Evolutionary conservation across 805 yeast genomes (phyloP).

Genomic region (Candida adriatica): DNA sequence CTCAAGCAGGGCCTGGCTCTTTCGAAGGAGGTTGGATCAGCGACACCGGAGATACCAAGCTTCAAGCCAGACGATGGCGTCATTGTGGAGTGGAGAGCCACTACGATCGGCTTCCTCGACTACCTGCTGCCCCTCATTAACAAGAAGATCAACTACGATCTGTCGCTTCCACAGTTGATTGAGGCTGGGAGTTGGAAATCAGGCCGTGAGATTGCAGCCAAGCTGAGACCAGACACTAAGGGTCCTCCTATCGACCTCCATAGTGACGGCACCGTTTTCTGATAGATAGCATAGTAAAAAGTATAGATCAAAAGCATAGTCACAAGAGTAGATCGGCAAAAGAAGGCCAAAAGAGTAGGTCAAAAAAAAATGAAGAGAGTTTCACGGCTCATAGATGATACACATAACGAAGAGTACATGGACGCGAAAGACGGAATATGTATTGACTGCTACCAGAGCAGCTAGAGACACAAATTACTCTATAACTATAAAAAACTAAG

Average conservation of each 20-base stretch:
- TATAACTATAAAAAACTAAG: not conserved
- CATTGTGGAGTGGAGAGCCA: slow-evolving; percentile 64
- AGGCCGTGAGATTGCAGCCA: slow-evolving; percentile 53
- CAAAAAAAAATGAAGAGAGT: too few species aligned
- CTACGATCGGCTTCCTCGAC: slow-evolving; percentile 52
- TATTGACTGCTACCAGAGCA: not conserved
- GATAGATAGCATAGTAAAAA: too few species aligned
- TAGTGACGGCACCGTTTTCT: slow-evolving; percentile 64
- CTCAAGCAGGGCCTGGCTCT: slow-evolving; percentile 31
- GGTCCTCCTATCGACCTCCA: slow-evolving; percentile 60
- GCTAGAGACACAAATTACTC: not conserved
- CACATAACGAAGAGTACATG: not conserved
- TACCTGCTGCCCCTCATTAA: slow-evolving; percentile 45
- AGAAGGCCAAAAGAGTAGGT: too few species aligned
- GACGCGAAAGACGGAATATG: not conserved
- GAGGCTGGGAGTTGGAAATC: slow-evolving; percentile 69
- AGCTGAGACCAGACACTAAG: slow-evolving; percentile 37
- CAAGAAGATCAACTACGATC: slow-evolving; percentile 31
- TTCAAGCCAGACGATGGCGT: slow-evolving; percentile 49
- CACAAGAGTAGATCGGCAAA: too few species aligned
- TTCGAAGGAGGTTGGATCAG: slow-evolving; percentile 24
- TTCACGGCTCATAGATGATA: not conserved
- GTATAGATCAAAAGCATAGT: too few species aligned
- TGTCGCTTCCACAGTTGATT: slow-evolving; percentile 49
- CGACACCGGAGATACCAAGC: slow-evolving; percentile 35